A percentile compares a stretch with the other conserved stretches of the same genome.
Evolutionary conservation across 495 filamentous ascomycete genomes (phyloP).

Genomic region (Patellaria atrata): DNA sequence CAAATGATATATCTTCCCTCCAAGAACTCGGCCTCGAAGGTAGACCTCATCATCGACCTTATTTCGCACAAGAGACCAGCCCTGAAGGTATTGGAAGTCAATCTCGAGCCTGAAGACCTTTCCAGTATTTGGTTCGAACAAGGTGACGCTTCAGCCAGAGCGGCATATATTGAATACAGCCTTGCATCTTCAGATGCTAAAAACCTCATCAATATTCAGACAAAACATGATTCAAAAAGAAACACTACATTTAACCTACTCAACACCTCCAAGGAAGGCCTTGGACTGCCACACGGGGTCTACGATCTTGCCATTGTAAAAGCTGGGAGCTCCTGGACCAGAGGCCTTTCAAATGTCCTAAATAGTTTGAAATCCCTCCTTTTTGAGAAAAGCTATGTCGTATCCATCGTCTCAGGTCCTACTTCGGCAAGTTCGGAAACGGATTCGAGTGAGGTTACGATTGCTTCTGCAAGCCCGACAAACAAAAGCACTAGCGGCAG

Average conservation of each 20-base stretch:
- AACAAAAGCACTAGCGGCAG: no score
- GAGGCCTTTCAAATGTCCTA: no score
- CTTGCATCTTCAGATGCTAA: not conserved
- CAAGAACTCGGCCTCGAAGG: no score
- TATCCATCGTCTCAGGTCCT: no score
- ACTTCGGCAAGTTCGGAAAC: no score
- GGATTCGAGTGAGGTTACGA: no score
- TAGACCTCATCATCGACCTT: constrained; percentile 16
- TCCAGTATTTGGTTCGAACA: constrained; percentile 2
- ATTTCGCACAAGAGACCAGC: constrained; percentile 23
- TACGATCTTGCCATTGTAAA: constrained; percentile 4
- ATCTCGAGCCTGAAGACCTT: constrained; percentile 2
- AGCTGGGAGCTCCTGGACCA: no score
- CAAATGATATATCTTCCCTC: not conserved
- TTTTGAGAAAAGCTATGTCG: no score
- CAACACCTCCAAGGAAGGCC: not conserved
- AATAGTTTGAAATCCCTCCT: no score
- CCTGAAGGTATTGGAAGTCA: constrained; percentile 23
- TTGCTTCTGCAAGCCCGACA: no score
- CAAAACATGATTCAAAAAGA: not conserved
- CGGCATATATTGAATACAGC: constrained; percentile 1
- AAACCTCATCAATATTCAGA: not conserved
- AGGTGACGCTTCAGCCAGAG: not conserved
- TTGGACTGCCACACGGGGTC: not conserved
- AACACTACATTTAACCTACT: not conserved